Conservation (phyloP, 2,329 filamentous ascomycete species). For the Didymella glomerata region DNA sequence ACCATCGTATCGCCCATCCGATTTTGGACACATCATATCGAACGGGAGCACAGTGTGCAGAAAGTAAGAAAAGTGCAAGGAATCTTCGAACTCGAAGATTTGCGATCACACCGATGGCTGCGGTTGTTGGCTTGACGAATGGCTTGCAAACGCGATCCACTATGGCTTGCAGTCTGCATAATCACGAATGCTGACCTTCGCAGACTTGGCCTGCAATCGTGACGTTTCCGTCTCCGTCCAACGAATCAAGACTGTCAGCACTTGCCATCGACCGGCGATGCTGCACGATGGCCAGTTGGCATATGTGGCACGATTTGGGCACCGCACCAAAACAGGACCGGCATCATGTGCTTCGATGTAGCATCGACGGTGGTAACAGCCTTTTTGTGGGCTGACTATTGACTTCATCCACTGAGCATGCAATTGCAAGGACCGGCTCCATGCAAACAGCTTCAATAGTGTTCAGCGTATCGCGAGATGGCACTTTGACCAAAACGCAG, state of each 20-base stretch:
- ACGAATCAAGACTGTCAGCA: slow-evolving; percentile 10
- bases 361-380: not conserved
- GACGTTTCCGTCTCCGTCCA: slow-evolving; percentile 9
- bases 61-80: not conserved
- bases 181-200: slow-evolving; percentile 23
- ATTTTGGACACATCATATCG: not conserved
- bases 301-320: slow-evolving; percentile 14
- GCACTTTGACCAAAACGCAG: slow-evolving; percentile 19
- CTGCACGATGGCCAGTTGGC: slow-evolving; percentile 18
- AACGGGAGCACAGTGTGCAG: not conserved
- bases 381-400: slow-evolving; percentile 7
- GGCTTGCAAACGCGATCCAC: slow-evolving; percentile 3
- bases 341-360: slow-evolving; percentile 3
- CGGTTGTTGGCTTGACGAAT: slow-evolving; percentile 12
- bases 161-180: slow-evolving; percentile 29
- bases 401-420: slow-evolving; percentile 1
- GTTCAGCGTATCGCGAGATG: not conserved
- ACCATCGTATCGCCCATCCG: not conserved
- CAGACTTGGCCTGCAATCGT: slow-evolving; percentile 23
- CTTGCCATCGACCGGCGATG: slow-evolving; percentile 11
- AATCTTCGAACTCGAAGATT: not conserved
- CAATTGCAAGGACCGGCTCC: slow-evolving; percentile 39
- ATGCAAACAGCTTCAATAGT: slow-evolving; percentile 25
- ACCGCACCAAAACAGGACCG: slow-evolving; percentile 6
- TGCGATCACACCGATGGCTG: slow-evolving; percentile 11